phyloP scores from a whole-genome alignment of 140 eudicot genomes.

The Senecio squalidus region DNA sequence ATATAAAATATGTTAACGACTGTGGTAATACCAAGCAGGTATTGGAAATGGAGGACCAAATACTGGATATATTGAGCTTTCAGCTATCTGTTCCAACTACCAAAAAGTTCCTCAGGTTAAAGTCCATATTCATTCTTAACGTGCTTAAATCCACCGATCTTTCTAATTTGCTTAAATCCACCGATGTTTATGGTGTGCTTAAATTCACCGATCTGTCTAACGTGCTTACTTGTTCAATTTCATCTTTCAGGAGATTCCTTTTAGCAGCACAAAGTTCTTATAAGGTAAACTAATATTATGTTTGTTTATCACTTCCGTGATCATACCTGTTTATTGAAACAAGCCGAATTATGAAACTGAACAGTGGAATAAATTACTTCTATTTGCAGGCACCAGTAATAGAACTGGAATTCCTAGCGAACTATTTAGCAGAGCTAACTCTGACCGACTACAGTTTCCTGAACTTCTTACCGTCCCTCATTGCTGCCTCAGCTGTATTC shows the following conservation, averaged over 20 bases:
- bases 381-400: conserved; percentile 55
- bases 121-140: background rate
- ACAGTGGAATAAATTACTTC: conserved; percentile 3
- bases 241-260: conserved; percentile 64
- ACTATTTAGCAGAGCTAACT: conserved; percentile 78
- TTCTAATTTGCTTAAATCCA: background rate
- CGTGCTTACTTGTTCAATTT: background rate
- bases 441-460: conserved; percentile 65
- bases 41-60: conserved; percentile 69
- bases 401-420: conserved; percentile 74
- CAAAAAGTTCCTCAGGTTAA: conserved; percentile 79
- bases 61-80: conserved; percentile 60
- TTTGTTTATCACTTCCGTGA: background rate
- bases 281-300: conserved; percentile 37
- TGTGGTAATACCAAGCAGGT: conserved; percentile 50
- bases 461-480: conserved; percentile 73
- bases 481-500: conserved; percentile 91
- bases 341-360: background rate
- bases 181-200: background rate
- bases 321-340: background rate
- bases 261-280: conserved; percentile 73
- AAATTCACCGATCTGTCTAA: conserved; percentile 6
- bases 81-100: conserved; percentile 73
- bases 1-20: conserved; percentile 11
- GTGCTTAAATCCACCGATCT: background rate